Percentiles rank a stretch among this genome's conserved stretches.
phyloP scores from a whole-genome alignment of 805 yeast genomes.

The Trichomonascus vanleenenianus region DNA sequence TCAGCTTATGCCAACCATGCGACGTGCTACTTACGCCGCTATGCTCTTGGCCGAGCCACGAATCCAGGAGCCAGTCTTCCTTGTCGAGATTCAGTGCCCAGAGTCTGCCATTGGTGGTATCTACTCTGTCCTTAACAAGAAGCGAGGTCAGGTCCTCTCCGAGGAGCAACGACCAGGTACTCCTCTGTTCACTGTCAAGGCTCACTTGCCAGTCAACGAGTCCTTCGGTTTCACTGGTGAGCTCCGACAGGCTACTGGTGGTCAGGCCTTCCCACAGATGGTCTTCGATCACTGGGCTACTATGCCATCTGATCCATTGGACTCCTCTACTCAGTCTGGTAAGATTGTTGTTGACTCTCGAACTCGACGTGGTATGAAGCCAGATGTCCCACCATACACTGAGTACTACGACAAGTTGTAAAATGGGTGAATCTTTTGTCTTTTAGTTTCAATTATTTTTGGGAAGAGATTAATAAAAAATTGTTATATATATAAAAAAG shows the following conservation, averaged over 20 bases:
- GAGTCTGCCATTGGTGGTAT: constrained; percentile 99
- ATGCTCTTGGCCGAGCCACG: constrained; percentile 96
- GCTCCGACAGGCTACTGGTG: constrained; percentile 99
- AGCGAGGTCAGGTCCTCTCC: constrained; percentile 97
- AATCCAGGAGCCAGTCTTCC: constrained; percentile 98
- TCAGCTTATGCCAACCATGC: constrained; percentile 99
- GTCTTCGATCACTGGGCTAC: constrained; percentile 98
- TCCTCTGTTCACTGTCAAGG: constrained; percentile 99
- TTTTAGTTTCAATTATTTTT: not conserved
- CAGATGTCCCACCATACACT: constrained; percentile 97
- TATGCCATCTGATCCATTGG: constrained; percentile 87
- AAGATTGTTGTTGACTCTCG: constrained; percentile 60
- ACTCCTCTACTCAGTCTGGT: constrained; percentile 70
- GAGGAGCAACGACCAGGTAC: constrained; percentile 99
- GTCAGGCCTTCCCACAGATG: constrained; percentile 99
- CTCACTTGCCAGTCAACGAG: constrained; percentile 99
- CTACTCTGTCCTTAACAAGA: constrained; percentile 96
- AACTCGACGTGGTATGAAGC: constrained; percentile 96
- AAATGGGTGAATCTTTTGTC: constrained; percentile 13
- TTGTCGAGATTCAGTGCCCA: constrained; percentile 99
- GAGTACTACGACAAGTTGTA: constrained; percentile 48
- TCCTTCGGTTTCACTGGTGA: constrained; percentile 99
- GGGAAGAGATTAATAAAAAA: not conserved
- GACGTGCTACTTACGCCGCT: constrained; percentile 99
- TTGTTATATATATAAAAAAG: not conserved